A percentile compares a stretch with the other conserved stretches of the same genome.
phyloP scores from a whole-genome alignment of 176 grass and related monocot species.

The Aegilops bicornis region DNA sequence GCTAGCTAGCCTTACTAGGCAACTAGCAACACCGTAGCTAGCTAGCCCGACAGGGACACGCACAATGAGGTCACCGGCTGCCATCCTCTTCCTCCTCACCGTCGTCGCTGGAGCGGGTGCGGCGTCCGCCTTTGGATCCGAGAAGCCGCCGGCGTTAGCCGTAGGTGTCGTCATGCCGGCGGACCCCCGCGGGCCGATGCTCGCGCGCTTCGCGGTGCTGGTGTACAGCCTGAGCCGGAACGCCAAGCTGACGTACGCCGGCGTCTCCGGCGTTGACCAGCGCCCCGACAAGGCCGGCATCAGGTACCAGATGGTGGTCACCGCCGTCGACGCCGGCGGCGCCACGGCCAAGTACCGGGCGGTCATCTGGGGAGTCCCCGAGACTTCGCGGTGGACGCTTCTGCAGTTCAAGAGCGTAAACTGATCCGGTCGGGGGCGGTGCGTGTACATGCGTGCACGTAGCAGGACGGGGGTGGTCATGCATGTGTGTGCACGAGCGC shows the following conservation, averaged over 20 bases:
- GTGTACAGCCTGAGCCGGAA: constrained; percentile 39
- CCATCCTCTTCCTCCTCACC: neutral
- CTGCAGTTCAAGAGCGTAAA: constrained; percentile 34
- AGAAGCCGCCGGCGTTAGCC: neutral
- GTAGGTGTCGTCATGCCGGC: constrained; percentile 3
- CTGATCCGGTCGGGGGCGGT: neutral
- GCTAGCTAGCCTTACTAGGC: neutral
- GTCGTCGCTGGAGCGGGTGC: neutral
- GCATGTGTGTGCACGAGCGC: neutral
- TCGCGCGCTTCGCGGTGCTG: constrained; percentile 45
- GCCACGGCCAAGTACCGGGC: neutral
- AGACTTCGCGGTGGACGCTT: constrained; percentile 29
- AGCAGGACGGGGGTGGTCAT: neutral
- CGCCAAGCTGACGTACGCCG: neutral
- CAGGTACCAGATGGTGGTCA: constrained; percentile 38
- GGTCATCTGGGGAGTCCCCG: constrained; percentile 36
- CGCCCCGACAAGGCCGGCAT: constrained; percentile 13
- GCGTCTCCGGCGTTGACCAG: constrained; percentile 11
- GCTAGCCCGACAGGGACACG: too few relatives aligned
- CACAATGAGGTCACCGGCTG: constrained; percentile 17
- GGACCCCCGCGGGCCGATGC: neutral
- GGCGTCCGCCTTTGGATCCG: neutral
- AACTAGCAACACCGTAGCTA: neutral
- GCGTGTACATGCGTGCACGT: neutral
- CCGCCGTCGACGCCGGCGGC: neutral